Conservation (phyloP, 1,284 basidiomycete genomes). For the Ustilago xerochloae region DNA sequence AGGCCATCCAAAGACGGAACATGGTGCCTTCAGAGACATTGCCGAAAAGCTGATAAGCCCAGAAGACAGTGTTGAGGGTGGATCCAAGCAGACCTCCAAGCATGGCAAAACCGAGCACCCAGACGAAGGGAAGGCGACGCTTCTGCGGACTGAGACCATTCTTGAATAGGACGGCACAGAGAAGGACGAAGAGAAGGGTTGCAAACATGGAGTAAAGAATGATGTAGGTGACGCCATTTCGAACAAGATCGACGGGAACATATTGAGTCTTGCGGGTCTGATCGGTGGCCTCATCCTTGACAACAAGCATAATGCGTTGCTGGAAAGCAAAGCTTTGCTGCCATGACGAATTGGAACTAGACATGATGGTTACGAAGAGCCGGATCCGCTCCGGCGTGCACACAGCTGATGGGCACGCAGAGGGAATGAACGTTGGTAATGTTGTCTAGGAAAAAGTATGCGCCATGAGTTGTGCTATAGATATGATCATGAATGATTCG, state of each 20-base stretch:
- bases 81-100: slow-evolving; percentile 48
- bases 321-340: slow-evolving; percentile 20
- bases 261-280: slow-evolving; percentile 15
- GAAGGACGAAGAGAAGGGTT: slow-evolving; percentile 51
- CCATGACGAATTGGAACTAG: not conserved
- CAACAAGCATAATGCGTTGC: slow-evolving; percentile 33
- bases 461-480: slow-evolving; percentile 4
- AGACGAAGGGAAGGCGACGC: slow-evolving; percentile 40
- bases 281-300: slow-evolving; percentile 18
- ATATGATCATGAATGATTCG: not conserved
- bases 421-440: not conserved
- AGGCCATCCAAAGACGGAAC: slow-evolving; percentile 48
- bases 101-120: slow-evolving; percentile 49
- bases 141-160: slow-evolving; percentile 47
- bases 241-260: slow-evolving; percentile 43
- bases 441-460: not conserved
- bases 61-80: slow-evolving; percentile 53
- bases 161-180: slow-evolving; percentile 50
- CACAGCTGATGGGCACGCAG: not conserved
- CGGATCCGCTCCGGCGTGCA: not conserved
- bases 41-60: slow-evolving; percentile 51
- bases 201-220: slow-evolving; percentile 56
- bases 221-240: slow-evolving; percentile 53
- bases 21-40: slow-evolving; percentile 27
- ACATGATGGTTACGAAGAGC: slow-evolving; percentile 11